Conservation (phyloP, 495 filamentous ascomycete genomes). For the Lasiosphaeria ovina region DNA sequence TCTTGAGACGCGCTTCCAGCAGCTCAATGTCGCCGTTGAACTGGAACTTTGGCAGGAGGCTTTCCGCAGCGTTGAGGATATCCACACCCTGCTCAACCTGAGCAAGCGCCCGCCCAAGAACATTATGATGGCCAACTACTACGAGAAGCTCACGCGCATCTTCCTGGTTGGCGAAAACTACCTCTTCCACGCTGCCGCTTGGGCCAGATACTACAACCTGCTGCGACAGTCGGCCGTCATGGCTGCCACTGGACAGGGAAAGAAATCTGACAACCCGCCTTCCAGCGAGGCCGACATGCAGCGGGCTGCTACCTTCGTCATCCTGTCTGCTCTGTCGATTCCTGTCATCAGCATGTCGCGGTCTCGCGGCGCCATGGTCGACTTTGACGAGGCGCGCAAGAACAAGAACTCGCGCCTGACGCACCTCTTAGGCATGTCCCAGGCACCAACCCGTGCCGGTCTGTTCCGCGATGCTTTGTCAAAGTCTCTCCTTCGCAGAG, state of each 20-base stretch:
- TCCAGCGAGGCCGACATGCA: slow-evolving; percentile 84
- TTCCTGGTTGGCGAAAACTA: slow-evolving; percentile 99
- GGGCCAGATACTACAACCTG: slow-evolving; percentile 94
- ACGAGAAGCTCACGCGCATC: slow-evolving; percentile 96
- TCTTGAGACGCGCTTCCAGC: slow-evolving; percentile 95
- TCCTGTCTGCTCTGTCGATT: slow-evolving; percentile 93
- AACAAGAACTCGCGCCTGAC: slow-evolving; percentile 98
- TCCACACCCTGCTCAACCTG: slow-evolving; percentile 95
- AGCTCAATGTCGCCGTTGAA: slow-evolving; percentile 96
- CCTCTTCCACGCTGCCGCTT: slow-evolving; percentile 96
- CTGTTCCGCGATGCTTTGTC: slow-evolving; percentile 94
- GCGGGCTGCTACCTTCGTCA: slow-evolving; percentile 84
- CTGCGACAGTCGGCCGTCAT: slow-evolving; percentile 85
- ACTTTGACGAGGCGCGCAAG: slow-evolving; percentile 95
- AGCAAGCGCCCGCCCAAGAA: slow-evolving; percentile 99
- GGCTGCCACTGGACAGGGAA: slow-evolving; percentile 80
- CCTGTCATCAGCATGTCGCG: slow-evolving; percentile 98
- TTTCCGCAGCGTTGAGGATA: slow-evolving; percentile 98
- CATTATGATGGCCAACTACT: slow-evolving; percentile 99
- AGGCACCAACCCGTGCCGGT: slow-evolving; percentile 81
- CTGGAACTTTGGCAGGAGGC: slow-evolving; percentile 99
- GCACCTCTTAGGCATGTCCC: slow-evolving; percentile 88
- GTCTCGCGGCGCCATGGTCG: slow-evolving; percentile 90
- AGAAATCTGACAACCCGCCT: slow-evolving; percentile 89
- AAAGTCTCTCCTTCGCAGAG: slow-evolving; percentile 89